Evolutionary conservation across 768 basidiomycete genomes (phyloP), one percentile per base, ranked within the genome.

Genomic region (Strobilomyces echinocephalus): DNA sequence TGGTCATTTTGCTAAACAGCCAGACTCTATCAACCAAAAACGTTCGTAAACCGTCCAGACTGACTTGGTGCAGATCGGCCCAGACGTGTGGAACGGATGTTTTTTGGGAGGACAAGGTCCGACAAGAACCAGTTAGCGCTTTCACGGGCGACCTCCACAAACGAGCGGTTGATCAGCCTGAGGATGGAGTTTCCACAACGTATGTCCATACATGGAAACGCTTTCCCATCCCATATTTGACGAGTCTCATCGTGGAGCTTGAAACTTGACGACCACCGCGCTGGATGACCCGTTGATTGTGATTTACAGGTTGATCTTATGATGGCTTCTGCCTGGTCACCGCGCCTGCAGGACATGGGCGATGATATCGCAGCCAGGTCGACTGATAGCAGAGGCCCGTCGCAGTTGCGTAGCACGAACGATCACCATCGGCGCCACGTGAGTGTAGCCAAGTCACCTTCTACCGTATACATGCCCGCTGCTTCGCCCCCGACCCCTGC

Each of bases 401-500:
- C 49, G 12, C 54, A 54, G 41, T 34, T 61, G 35, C 54, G 42
- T 9, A 9, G 30, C 28, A 57, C 51, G 36, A 43, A 46, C n/a
- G 62, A 64, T 49, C 40, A 56, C 36, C 55, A 57, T 34, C 56
- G 46, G 18, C 57, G 51, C 47, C 53, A 63, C 43, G 52, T 41
- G 46, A 60, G 54, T 45, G 47, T n/a, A 53, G 54, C 34, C 48
- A 59, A 28, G 45, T 52, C 61, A 2, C 53, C 68, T 10, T 63
- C 73, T 1, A 72, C 73, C 5, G 58, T 82, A 7, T 81, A 76
- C 64, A 75, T 82, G 65, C 81, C 82, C 39, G 72, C 80, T 26
- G 69, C 73, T 28, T 79, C 81, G 1, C 83, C 82, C 1, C 83
- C 83, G 4, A 84, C 83, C 0, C 83, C 83, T 14, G 82, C 81